These are phyloP conservation scores for Periglandula ipomoeae DNA, from an alignment of 2,329 filamentous ascomycete genomes.

Conservation along the genomic window DNA sequence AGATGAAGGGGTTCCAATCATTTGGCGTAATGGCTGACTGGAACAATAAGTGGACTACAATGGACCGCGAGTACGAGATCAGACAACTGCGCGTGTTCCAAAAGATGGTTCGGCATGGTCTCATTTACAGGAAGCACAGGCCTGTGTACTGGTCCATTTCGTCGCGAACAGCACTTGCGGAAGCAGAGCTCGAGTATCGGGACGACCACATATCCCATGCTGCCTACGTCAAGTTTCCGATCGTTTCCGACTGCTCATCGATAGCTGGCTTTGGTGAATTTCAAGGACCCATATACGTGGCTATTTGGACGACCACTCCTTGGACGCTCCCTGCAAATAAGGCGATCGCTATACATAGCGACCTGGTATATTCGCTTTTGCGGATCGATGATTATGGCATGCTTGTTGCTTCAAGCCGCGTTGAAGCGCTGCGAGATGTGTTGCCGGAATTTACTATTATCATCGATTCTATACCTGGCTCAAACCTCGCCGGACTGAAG, in stretches of 20 bases:
- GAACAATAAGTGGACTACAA: conserved; percentile 67
- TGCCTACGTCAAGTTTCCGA: conserved; percentile 72
- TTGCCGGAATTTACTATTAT: conserved; percentile 46
- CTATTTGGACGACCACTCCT: conserved; percentile 98
- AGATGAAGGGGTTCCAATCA: conserved; percentile 63
- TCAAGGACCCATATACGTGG: conserved; percentile 53
- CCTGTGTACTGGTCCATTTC: conserved; percentile 84
- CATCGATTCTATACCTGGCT: conserved; percentile 50
- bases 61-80: conserved; percentile 67
- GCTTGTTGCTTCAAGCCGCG: conserved; percentile 61
- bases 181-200: conserved; percentile 77
- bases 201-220: conserved; percentile 63
- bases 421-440: conserved; percentile 47
- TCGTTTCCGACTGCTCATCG: conserved; percentile 34
- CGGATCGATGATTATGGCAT: conserved; percentile 48
- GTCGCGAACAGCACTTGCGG: conserved; percentile 68
- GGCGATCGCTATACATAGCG: conserved; percentile 72
- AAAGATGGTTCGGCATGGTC: conserved; percentile 60
- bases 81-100: conserved; percentile 68
- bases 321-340: conserved; percentile 94
- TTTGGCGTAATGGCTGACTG: conserved; percentile 78
- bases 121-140: conserved; percentile 71
- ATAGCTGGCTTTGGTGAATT: conserved; percentile 28
- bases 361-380: conserved; percentile 65
- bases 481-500: conserved; percentile 52